Evolutionary conservation across 306 rosid species (phyloP), one percentile per base, ranked within the genome.

Genomic region (Quercus parvula): DNA sequence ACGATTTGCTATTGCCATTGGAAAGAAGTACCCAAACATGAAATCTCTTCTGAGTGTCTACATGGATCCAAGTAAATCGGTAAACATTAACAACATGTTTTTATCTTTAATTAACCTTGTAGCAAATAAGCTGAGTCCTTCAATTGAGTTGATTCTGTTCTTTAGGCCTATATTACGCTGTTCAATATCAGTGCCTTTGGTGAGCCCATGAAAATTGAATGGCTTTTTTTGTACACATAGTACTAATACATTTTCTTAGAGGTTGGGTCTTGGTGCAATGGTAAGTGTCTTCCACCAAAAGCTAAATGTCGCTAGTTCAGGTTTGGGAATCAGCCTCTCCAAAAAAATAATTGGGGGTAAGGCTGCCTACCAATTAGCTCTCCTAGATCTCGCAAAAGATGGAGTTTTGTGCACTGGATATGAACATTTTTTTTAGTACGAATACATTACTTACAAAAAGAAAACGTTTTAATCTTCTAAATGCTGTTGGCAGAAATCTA

Each of bases 11-110:
- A 44, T 92, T 70, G 92, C 99, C 55, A 92, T 95, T 79, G 79
- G 94, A 92, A 92, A 92, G 91, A 92, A 89, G 70, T 95, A 95
- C 77, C 96, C 97, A 22, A 92, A 96, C 75, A 90, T 92, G 99
- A 95, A 90, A 85, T 89, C 94, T 35, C 90, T 95, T 78, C 82
- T 92, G 83, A 90, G 83, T 76, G 91, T 84, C 38, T 94, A 94
- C 84, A 91, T 94, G 98, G 92, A 94, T 78, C 89, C 90, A 27
- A 79, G 67, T 82, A 85, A 82, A 91, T 87, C 95, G 19, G 98
- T 94, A 84, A 52, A 94, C 75, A 49, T 15, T 27, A 33, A 54
- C 35, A 76, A 56, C 66, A 59, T 62, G 35, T 62, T 82, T 55
- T 81, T 83, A 55, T 58, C 78, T 79, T 44, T 55, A 62, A 54